Conservation (phyloP, 371 early-diverging fungal genomes). For the Circinella minor region DNA sequence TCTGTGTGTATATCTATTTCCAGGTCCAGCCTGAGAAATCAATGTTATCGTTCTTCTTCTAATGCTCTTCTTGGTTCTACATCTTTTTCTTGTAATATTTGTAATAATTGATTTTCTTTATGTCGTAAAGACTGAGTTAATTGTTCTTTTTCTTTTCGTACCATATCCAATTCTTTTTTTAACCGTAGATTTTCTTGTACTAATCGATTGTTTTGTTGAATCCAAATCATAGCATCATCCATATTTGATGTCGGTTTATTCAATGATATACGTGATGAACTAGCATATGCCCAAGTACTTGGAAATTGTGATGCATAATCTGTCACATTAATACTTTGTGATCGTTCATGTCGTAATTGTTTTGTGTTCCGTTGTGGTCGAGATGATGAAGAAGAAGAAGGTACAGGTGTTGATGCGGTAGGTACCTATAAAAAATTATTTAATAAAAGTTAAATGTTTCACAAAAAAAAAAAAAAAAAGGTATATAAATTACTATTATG, state of each 20-base stretch:
- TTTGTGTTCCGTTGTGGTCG: neutral
- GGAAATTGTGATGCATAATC: conserved; percentile 20
- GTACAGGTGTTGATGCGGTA: conserved; percentile 12
- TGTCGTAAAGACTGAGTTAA: conserved; percentile 5
- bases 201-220: conserved; percentile 24
- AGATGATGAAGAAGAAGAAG: neutral
- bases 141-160: neutral
- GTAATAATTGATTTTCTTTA: conserved; percentile 7
- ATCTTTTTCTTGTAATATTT: neutral
- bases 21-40: neutral
- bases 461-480: conserved; percentile 10
- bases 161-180: conserved; percentile 12
- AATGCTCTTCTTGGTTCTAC: neutral
- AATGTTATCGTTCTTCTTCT: conserved; percentile 4
- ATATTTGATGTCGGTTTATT: conserved; percentile 12
- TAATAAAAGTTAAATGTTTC: neutral
- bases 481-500: neutral
- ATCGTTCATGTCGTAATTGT: conserved; percentile 16
- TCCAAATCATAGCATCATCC: conserved; percentile 26
- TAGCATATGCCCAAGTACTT: conserved; percentile 21
- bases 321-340: conserved; percentile 2
- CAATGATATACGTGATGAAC: neutral
- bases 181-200: conserved; percentile 22
- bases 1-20: no score
- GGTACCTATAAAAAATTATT: neutral